Base-by-base conservation (phyloP, 2,329 filamentous ascomycete species). In the Hypoxylon rubiginosum region DNA sequence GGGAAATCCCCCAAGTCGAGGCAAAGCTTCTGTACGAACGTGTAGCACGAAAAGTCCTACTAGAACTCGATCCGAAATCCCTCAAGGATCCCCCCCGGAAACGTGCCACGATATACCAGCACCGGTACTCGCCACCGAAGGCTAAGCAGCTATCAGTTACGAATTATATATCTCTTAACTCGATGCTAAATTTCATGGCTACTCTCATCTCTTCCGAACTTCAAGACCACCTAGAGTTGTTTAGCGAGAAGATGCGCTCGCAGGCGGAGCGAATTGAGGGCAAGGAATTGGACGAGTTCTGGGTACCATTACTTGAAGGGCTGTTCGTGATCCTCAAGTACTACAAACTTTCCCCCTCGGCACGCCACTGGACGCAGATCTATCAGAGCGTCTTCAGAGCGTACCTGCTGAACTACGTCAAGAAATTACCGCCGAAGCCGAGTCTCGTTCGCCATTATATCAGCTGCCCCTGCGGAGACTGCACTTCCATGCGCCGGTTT, bases 251-350 rank as follows among this genome's bases (percentile, higher is more conserved):
- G 17, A 30, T 76, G 8, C 19, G n/a, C 1, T 17, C 13, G 0
- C 61, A 72, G n/a, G 71, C 66, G 15, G 26, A 26, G 2, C 43
- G 15, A 5, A 26, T 79, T 26, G 43, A 50, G 8, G 32, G 45
- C 1, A 1, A 30, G 2, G 73, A 73, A 10, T 72, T 77, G 13
- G 39, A 67, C 1, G 10, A 2, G 1, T 39, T 78, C 1, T 80
- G 78, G 78, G 46, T 79, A 2, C 76, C 76, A 1, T 71, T 79
- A 9, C 61, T 80, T 2, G 70, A 51, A 15, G 48, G 52, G 4
- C 61, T 79, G 3, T 21, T 73, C 0, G 3, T 19, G 6, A 4
- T 63, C 3, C 60, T 77, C 26, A 52, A 61, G 6, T 46, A 55
- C 13, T 43, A 58, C 3, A 19, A 55, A 1, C 53, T 69, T 2